Conservation (phyloP, 495 filamentous ascomycete species). For the Aspergillus olivimuriae region DNA sequence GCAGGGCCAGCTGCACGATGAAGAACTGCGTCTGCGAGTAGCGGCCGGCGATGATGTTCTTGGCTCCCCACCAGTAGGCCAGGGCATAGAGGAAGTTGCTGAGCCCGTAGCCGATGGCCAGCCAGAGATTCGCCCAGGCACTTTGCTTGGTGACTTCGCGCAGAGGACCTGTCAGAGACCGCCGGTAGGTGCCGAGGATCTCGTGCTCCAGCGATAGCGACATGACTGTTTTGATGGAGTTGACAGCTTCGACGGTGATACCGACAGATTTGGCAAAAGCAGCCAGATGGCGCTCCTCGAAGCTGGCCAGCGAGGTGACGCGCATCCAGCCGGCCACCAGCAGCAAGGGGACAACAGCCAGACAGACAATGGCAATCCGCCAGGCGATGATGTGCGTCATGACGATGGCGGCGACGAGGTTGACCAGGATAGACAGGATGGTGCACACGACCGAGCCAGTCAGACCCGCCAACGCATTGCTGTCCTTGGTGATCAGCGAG, state of each 20-base stretch:
- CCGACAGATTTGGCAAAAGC: slow-evolving; percentile 45
- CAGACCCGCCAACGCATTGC: slow-evolving; percentile 42
- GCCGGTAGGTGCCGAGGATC: slow-evolving; percentile 32
- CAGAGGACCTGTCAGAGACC: slow-evolving; percentile 32
- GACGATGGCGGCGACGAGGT: slow-evolving; percentile 38
- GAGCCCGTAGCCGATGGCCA: slow-evolving; percentile 47
- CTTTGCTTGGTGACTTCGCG: slow-evolving; percentile 44
- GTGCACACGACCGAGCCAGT: slow-evolving; percentile 39
- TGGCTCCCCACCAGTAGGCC: slow-evolving; percentile 66
- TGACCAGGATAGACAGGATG: slow-evolving; percentile 40
- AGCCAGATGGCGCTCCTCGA: slow-evolving; percentile 53
- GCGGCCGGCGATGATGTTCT: slow-evolving; percentile 48
- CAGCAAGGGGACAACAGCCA: slow-evolving; percentile 36
- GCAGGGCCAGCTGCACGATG: slow-evolving; percentile 53
- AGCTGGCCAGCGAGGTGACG: slow-evolving; percentile 43
- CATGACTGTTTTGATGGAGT: slow-evolving; percentile 49
- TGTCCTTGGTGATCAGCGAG: slow-evolving; percentile 45
- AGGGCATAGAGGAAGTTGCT: slow-evolving; percentile 54
- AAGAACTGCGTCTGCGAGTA: slow-evolving; percentile 58
- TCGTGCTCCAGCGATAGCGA: slow-evolving; percentile 42
- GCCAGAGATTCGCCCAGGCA: slow-evolving; percentile 44
- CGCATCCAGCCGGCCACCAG: slow-evolving; percentile 46
- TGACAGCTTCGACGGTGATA: slow-evolving; percentile 46
- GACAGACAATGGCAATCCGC: slow-evolving; percentile 35
- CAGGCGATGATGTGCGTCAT: slow-evolving; percentile 39